Evolutionary conservation across 148 eudicot genomes (phyloP), one percentile per base, ranked within the genome.

Genomic region (Polygonum aviculare): DNA sequence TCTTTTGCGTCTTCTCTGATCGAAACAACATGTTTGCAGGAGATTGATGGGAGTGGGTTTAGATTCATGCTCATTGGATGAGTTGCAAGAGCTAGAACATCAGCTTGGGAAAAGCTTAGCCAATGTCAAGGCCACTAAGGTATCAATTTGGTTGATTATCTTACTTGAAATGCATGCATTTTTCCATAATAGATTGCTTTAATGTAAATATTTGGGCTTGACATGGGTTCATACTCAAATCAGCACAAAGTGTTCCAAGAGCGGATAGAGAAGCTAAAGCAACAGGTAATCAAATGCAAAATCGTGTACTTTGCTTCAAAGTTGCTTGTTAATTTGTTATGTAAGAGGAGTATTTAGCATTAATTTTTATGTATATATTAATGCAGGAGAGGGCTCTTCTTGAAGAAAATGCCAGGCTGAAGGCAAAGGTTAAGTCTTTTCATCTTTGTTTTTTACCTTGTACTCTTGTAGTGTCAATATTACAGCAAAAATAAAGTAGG

Each of bases 41-140:
- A 89, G 82, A 82, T 78, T 93, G 44, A 40, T 90, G 82, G 96
- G 96, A 70, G 85, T 86, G 5, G 74, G 82, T 47, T 22, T 89
- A 12, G 93, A 87, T 31, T 51, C 80, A n/a, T 89, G 87, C 78
- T 81, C 90, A 2, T 45, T 83, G 9, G 90, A 85, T n/a, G 98
- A 93, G 79, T 84, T 93, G 50, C 84, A 85, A 60, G 77, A 80
- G 77, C 74, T 86, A 48, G 92, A 90, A 82, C 62, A 59, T 7
- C 92, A 90, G 81, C 62, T 93, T 7, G 87, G 85, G 48, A 84
- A 77, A 78, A 86, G 92, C 78, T 81, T 93, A 72, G 74, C 79
- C 59, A 81, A 8, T 67, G 84, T 93, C 65, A 81, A 91, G 81
- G 86, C 89, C 14, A 82, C 82, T 78, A 90, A 90, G 96, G 98